Evolutionary conservation across 2,329 filamentous ascomycete genomes (phyloP), one percentile per base, ranked within the genome.

Genomic region (Verticillium longisporum): DNA sequence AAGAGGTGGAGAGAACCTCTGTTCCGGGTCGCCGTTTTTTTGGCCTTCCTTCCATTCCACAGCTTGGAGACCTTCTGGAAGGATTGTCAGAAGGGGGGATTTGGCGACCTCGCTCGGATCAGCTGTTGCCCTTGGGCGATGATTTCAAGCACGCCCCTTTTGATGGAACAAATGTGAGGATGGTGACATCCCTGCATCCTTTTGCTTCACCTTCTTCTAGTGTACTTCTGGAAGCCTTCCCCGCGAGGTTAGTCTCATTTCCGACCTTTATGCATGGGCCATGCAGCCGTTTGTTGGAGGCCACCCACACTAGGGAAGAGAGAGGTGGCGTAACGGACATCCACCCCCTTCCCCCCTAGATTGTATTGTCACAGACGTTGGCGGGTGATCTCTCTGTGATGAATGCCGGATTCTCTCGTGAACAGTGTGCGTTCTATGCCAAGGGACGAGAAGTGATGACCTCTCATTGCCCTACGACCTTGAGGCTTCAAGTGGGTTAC

Each of bases 201-300:
- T 56, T 57, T 59, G 60, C 57, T 36, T 60, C 59, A 45, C 50
- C 58, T 32, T 54, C 57, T 65, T 64, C 60, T 56, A 62, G 67
- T 70, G 69, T 65, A 61, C 67, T 75, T 75, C 74, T 69, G 68
- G 74, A 75, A 75, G 66, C 68, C 68, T 75, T 68, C 72, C 68
- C 60, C 57, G 60, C 36, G 36, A n/a, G 65, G 72, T 59, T 74
- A 74, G 72, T 61, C 60, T 64, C 69, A 71, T 70, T 64, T 72
- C 67, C 66, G 55, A 63, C 26, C 64, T 62, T 65, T 63, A 66
- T 67, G 68, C 65, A 68, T 65, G 63, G 65, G 62, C 65, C 65
- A 68, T 54, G 59, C 37, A 31, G 56, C 60, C 45, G 37, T 54
- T 26, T 58, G 26, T 54, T 58, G 58, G 50, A 61, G 58, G 18